These are phyloP conservation scores for Cladorrhinum sp. DNA, from an alignment of 2,329 filamentous ascomycete species.

Conservation along the genomic window DNA sequence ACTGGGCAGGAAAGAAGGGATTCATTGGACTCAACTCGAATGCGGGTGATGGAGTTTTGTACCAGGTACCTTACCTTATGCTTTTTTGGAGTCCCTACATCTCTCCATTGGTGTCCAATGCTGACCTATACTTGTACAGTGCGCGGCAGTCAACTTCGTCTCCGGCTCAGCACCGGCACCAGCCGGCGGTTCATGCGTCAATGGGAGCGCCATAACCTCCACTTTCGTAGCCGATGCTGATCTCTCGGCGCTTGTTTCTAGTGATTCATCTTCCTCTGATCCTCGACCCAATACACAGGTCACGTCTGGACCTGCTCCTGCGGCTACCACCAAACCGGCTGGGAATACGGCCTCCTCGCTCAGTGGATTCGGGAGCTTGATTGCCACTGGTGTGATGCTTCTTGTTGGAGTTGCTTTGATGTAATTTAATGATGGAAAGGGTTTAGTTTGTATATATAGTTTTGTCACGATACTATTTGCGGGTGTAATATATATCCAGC, in stretches of 20 bases:
- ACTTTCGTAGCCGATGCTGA: slow-evolving; percentile 31
- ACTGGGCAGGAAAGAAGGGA: slow-evolving; percentile 54
- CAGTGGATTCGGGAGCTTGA: slow-evolving; percentile 10
- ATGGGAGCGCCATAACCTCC: slow-evolving; percentile 35
- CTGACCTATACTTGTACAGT: slow-evolving; percentile 37
- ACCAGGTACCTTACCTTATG: slow-evolving; percentile 45
- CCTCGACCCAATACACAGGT: background rate
- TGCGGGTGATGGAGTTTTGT: slow-evolving; percentile 55
- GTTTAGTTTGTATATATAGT: background rate
- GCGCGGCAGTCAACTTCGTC: slow-evolving; percentile 55
- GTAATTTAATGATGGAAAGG: background rate
- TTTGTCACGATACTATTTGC: background rate
- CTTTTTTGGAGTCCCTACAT: background rate
- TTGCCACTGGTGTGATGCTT: slow-evolving; percentile 13
- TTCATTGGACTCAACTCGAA: slow-evolving; percentile 51
- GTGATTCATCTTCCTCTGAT: background rate
- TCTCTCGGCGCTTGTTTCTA: slow-evolving; percentile 32
- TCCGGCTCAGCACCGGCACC: slow-evolving; percentile 33
- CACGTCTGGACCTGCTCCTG: background rate
- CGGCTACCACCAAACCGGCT: slow-evolving; percentile 1
- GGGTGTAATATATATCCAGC: too few species aligned
- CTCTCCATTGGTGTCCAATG: slow-evolving; percentile 13
- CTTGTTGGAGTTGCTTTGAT: slow-evolving; percentile 13
- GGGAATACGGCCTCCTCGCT: slow-evolving; percentile 13
- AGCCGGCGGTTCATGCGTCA: slow-evolving; percentile 35